Base-by-base conservation (phyloP, 768 basidiomycete genomes). In the Boletus rubroflammeus region DNA sequence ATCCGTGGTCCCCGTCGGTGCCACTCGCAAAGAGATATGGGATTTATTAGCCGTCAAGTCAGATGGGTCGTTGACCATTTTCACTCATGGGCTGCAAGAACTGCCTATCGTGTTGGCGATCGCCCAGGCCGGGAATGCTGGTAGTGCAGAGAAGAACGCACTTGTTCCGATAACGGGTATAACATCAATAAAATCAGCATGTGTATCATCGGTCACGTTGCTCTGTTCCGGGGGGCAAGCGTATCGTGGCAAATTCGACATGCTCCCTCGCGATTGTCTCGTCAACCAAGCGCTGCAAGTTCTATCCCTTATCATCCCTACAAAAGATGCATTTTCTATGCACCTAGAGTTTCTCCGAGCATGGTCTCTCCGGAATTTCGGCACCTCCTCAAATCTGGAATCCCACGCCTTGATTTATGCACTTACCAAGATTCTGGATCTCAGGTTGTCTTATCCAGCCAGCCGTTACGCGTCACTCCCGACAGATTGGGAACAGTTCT, bases 41-140 rank as follows among this genome's bases (percentile, higher is more conserved):
- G 94, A 97, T 67, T 73, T 93, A 10, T 70, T 96, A 5, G 69
- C 87, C 15, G 69, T 91, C 45, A 82, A 79, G 45, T 78, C 83
- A 3, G 75, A 81, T 44, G 78, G 83, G 29, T 67, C 67, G 9
- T 68, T 92, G 10, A 68, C 73, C 0, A 63, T 93, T 4, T 69
- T 87, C 36, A 89, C 85, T 0, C 86, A 89, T 58, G 88, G 85
- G 1, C 59, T 75, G 10, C 67, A 68, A n/a, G 71, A 74, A 59
- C 52, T 83, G 10, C 74, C 76, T 23, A 64, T 81, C 19, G 59
- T 66, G 36, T 34, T 80, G 23, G 49, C 49, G 19, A 47, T 54
- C 26, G 60, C 63, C 26, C 59, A 51, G 26, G 61, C 53, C 3
- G 47, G 35, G n/a, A 26, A 51, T 32, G 21, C 48, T 9, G 55